Evolutionary conservation across 176 grass and related monocot species (phyloP), one percentile per base, ranked within the genome.

Genomic region (Aegilops longissima): DNA sequence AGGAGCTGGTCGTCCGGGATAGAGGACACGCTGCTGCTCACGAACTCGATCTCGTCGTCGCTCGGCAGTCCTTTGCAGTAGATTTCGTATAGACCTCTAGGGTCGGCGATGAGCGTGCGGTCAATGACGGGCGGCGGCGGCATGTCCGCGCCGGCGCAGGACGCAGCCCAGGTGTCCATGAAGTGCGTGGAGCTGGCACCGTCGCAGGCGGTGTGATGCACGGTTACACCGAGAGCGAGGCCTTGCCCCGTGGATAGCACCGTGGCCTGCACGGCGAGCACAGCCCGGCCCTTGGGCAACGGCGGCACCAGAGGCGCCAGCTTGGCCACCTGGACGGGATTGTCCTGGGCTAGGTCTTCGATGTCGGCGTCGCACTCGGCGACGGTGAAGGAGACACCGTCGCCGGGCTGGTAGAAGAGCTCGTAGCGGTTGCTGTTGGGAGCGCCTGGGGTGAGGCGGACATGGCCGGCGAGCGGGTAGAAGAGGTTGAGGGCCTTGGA

Each of bases 51-150:
- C 7, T 70, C 24, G 20, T 10, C 36, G 16, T 74, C 23, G 39
- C 12, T 61, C 62, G 29, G 9, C 49, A 80, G 25, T 25, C 8
- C 33, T 47, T 70, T 78, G 80, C 67, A 34, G 25, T 84, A 63
- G 70, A 62, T 68, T 4, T 20, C 39, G 49, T 84, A 87, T 16
- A 65, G 39, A 44, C 72, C 33, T 24, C 12, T 73, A 31, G 66
- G 85, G 56, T 87, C 85, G 45, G 77, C 52, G 38, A 81, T 87
- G 78, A 75, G 70, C 5, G 65, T 81, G 65, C 85, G 76, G 80
- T 87, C 85, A n/a, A 87, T 80, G 65, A 87, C 11, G 1, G 85
- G 85, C 5, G 42, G 39, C 12, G 7, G 31, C 23, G 42, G 72
- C 72, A 29, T 49, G 12, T 75, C 72, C 0, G 7, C 23, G 1